phyloP scores from a whole-genome alignment of 192 early-diverging fungal species.

The Entomortierella parvispora region DNA sequence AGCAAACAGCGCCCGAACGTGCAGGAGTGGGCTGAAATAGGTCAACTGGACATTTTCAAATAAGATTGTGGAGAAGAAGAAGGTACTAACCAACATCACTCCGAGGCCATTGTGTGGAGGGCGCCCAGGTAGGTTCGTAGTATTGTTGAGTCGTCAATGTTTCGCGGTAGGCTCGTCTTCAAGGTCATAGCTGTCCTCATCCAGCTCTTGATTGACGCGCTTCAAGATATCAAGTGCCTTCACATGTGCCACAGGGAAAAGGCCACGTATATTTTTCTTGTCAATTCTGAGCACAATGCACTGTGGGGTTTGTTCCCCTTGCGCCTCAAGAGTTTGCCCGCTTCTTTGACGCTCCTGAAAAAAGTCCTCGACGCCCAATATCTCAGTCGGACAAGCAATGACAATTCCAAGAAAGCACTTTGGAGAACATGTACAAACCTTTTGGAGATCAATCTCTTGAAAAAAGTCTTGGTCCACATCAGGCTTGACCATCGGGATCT shows the following conservation, averaged over 20 bases:
- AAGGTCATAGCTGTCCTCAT: constrained; percentile 3
- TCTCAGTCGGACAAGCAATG: constrained; percentile 17
- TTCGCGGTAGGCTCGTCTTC: constrained; percentile 3
- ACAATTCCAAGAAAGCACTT: constrained; percentile 12
- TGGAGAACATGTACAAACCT: constrained; percentile 9
- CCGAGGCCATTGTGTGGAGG: too few species aligned
- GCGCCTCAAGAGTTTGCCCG: constrained; percentile 6
- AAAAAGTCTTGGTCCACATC: constrained; percentile 7
- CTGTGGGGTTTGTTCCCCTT: not conserved
- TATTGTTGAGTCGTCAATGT: not conserved
- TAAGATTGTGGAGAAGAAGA: too few species aligned
- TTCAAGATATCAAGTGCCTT: constrained; percentile 8
- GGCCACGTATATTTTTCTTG: constrained; percentile 18
- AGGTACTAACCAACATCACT: too few species aligned
- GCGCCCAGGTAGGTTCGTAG: too few species aligned
- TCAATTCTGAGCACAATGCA: constrained; percentile 20
- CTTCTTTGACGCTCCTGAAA: constrained; percentile 9
- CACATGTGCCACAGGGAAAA: constrained; percentile 10
- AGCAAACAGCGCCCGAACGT: too few species aligned
- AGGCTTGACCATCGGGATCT: constrained; percentile 2
- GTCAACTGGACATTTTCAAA: not conserved
- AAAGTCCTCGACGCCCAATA: constrained; percentile 4
- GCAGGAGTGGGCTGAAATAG: not conserved
- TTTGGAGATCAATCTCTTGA: not conserved
- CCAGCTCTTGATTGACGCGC: constrained; percentile 13